Evolutionary conservation across 2,329 filamentous ascomycete genomes (phyloP).

Genomic region (Aspergillus sp.): DNA sequence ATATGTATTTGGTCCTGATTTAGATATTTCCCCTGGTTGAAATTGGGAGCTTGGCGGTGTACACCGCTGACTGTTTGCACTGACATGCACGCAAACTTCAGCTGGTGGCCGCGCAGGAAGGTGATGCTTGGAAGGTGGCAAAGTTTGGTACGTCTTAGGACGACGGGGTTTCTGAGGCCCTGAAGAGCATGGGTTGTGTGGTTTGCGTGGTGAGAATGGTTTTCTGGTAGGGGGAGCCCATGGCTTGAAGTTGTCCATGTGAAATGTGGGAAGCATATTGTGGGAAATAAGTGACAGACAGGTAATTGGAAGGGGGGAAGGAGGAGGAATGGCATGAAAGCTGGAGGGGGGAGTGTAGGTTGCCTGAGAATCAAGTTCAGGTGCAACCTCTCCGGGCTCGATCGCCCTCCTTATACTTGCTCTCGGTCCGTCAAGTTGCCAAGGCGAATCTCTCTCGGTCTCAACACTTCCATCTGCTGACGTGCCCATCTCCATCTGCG

Average conservation of each 20-base stretch:
- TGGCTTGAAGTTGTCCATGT: slow-evolving; percentile 10
- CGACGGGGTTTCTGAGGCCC: not conserved
- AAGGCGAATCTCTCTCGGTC: no score
- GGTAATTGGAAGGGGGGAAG: not conserved
- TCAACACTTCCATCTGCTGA: no score
- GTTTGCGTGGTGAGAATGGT: slow-evolving; percentile 1
- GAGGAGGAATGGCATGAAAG: not conserved
- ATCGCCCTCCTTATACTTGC: no score
- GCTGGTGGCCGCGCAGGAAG: slow-evolving; percentile 16
- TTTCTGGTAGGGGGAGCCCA: slow-evolving; percentile 8
- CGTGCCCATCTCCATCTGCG: no score
- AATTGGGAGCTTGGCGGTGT: slow-evolving; percentile 4
- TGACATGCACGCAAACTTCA: slow-evolving; percentile 15
- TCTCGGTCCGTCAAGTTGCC: no score
- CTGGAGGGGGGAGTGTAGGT: no score
- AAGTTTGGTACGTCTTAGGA: not conserved
- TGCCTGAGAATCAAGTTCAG: no score
- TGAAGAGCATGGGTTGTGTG: not conserved
- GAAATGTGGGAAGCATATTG: slow-evolving; percentile 11
- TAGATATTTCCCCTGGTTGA: slow-evolving; percentile 6
- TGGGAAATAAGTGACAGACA: slow-evolving; percentile 1
- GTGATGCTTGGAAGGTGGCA: slow-evolving; percentile 9
- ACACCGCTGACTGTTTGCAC: slow-evolving; percentile 8
- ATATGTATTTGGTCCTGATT: slow-evolving; percentile 2
- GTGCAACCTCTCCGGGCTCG: no score